Conservation (phyloP, 2,329 filamentous ascomycete species). For the Alternaria gansuensis region DNA sequence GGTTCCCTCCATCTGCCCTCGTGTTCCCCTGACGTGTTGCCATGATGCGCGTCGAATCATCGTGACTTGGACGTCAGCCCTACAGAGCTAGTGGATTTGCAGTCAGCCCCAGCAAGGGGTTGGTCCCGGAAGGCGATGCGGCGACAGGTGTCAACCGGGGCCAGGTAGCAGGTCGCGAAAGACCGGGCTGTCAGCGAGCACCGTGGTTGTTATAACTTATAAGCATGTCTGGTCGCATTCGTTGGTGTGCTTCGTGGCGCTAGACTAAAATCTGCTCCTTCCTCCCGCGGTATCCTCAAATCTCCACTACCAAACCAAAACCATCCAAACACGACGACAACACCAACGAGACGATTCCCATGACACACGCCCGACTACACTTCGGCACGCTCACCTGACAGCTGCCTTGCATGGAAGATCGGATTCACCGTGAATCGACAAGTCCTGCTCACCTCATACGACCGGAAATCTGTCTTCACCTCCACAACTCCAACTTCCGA, state of each 20-base stretch:
- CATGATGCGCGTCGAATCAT: conserved; percentile 9
- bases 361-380: conserved; percentile 20
- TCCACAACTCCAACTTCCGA: conserved; percentile 36
- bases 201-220: conserved; percentile 15
- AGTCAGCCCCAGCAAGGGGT: conserved; percentile 10
- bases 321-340: conserved; percentile 17
- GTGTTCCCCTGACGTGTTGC: conserved; percentile 21
- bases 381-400: conserved; percentile 8
- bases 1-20: conserved; percentile 13
- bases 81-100: conserved; percentile 8
- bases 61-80: conserved; percentile 6
- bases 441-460: conserved; percentile 21
- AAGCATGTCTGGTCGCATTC: conserved; percentile 18
- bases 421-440: conserved; percentile 28
- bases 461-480: conserved; percentile 29
- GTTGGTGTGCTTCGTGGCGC: conserved; percentile 11
- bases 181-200: conserved; percentile 23
- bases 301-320: conserved; percentile 31
- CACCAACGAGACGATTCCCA: conserved; percentile 31
- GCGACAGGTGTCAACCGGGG: conserved; percentile 12
- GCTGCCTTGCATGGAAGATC: conserved; percentile 46
- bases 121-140: not conserved
- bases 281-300: conserved; percentile 32
- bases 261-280: conserved; percentile 36
- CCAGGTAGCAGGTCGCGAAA: conserved; percentile 23